A percentile compares a stretch with the other conserved stretches of the same genome.
Evolutionary conservation across 805 yeast genomes (phyloP).

Genomic region (Ascoidea tarda): DNA sequence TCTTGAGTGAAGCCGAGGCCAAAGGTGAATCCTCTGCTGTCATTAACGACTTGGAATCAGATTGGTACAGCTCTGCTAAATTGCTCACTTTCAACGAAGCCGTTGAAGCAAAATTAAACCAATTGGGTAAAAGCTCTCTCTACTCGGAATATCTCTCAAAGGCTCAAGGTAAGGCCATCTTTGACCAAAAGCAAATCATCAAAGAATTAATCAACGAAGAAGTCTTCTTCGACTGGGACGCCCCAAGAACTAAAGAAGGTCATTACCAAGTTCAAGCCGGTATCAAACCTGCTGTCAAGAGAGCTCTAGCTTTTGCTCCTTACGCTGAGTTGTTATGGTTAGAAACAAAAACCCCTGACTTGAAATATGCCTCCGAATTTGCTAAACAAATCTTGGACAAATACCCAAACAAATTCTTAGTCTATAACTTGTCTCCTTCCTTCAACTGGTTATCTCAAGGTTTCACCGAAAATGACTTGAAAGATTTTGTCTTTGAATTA

Average conservation of each 20-base stretch:
- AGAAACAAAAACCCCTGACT: constrained; percentile 45
- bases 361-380: constrained; percentile 32
- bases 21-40: constrained; percentile 21
- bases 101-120: constrained; percentile 19
- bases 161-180: constrained; percentile 6
- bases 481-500: constrained; percentile 35
- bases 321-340: constrained; percentile 48
- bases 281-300: constrained; percentile 37
- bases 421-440: constrained; percentile 45
- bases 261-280: constrained; percentile 35
- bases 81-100: constrained; percentile 38
- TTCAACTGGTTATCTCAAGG: constrained; percentile 48
- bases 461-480: constrained; percentile 29
- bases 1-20: constrained; percentile 26
- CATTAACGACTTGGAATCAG: constrained; percentile 25
- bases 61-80: constrained; percentile 30
- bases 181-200: constrained; percentile 13
- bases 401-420: constrained; percentile 40
- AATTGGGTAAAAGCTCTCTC: constrained; percentile 16
- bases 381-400: constrained; percentile 30
- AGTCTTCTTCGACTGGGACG: constrained; percentile 42
- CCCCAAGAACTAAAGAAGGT: constrained; percentile 45
- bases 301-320: constrained; percentile 41
- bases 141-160: constrained; percentile 16
- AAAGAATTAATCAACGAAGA: constrained; percentile 17